Evolutionary conservation across 2,329 filamentous ascomycete species (phyloP).

Genomic region (Helotiales sp.): DNA sequence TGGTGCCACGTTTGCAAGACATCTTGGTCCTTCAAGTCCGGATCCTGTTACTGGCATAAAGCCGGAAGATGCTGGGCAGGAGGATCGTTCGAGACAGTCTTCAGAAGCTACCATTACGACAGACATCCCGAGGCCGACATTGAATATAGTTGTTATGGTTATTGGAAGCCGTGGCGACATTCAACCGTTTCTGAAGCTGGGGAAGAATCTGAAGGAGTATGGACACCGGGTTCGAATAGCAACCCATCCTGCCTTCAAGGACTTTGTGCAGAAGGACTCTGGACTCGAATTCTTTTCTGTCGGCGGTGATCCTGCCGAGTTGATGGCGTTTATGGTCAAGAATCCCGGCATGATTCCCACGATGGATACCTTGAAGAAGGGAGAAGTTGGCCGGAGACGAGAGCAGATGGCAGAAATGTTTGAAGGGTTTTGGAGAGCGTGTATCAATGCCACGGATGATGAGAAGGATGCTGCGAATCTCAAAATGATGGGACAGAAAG

Average conservation of each 20-base stretch:
- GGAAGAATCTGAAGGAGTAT: slow-evolving; percentile 69
- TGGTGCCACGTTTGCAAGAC: slow-evolving; percentile 60
- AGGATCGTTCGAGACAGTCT: slow-evolving; percentile 24
- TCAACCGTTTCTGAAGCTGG: slow-evolving; percentile 77
- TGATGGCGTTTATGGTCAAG: slow-evolving; percentile 86
- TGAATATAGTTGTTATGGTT: slow-evolving; percentile 84
- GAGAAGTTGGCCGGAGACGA: slow-evolving; percentile 68
- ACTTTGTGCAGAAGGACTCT: slow-evolving; percentile 71
- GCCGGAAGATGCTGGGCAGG: slow-evolving; percentile 27
- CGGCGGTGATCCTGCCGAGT: slow-evolving; percentile 74
- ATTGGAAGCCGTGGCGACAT: slow-evolving; percentile 80
- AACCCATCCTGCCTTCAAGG: slow-evolving; percentile 74
- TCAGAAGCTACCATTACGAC: slow-evolving; percentile 18
- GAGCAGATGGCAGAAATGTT: slow-evolving; percentile 80
- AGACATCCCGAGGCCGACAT: slow-evolving; percentile 23
- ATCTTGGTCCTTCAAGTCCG: slow-evolving; percentile 38
- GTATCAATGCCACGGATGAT: slow-evolving; percentile 71
- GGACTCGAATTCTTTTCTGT: slow-evolving; percentile 80
- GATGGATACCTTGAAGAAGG: slow-evolving; percentile 69
- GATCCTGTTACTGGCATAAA: slow-evolving; percentile 6
- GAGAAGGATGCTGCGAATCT: slow-evolving; percentile 60
- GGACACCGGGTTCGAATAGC: slow-evolving; percentile 77
- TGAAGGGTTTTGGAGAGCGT: slow-evolving; percentile 78
- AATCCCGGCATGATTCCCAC: slow-evolving; percentile 77
- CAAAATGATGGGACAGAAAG: slow-evolving; percentile 63